Base-by-base conservation (phyloP, 192 early-diverging fungal species). In the Cladochytrium replicatum region DNA sequence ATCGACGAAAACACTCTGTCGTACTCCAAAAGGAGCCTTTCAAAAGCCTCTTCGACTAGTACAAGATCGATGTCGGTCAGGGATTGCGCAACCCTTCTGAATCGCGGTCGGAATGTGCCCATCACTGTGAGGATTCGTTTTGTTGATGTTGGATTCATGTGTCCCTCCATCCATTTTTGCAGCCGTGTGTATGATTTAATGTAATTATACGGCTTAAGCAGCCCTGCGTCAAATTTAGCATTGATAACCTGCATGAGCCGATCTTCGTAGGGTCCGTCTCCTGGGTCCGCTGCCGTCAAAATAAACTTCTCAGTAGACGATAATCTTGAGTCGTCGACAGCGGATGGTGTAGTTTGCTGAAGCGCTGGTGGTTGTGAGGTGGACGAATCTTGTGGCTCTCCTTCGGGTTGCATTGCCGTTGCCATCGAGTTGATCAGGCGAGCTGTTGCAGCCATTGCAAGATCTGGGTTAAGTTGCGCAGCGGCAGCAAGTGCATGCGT, bases 211-310 rank as follows among this genome's bases (percentile, higher is more conserved):
- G 89, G 87, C 64, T 83, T 86, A 29, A 93, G 67, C 55, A 90
- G 77, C 0, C 89, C 89, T 0, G 89, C 89, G 46, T 87, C 80
- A 43, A 83, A 88, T 56, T 93, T 93, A 29, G 88, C 86, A 57
- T 83, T 77, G 54, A 93, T 87, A 15, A 93, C 83, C 48, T 86
- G 78, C 22, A 72, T 83, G 43, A 93, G 63, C 60, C 87, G 77
- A 46, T 55, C 53, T 6, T 27, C 31, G 5, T 26, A 37, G 30
- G n/a, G n/a, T n/a, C 85, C 86, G 57, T 92, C 87, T 8, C 51
- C 60, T 0, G 93, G 93, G 59, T 97, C 91, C 0, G 93, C 93
- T 0, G 91, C 91, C 3, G 85, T 91, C 37, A 93, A 73, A 47
- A 91, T 79, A 61, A 93, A 97, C 41, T 84, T 84, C 43, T 93